Base-by-base conservation (phyloP, 1,284 basidiomycete species). In the Kalmanozyma brasiliensis region DNA sequence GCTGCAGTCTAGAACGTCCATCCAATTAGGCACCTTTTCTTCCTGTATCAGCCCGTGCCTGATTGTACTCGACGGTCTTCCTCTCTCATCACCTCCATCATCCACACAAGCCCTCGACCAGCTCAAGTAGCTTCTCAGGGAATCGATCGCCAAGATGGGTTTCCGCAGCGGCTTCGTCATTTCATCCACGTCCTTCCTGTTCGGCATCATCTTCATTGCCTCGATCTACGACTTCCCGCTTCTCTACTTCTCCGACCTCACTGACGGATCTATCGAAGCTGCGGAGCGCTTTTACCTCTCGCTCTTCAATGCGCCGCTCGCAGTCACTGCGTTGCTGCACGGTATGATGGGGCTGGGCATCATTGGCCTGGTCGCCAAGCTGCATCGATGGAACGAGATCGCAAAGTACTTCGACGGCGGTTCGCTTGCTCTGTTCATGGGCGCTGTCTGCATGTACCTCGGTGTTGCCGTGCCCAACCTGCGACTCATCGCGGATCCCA, bases 391-490 rank as follows among this genome's bases (percentile, higher is more conserved):
- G 80, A 74, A 55, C 44, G 79, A 81, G 40, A 68, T 71, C 43
- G 80, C 79, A 40, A 80, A 76, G 61, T 82, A 80, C 65, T 82
- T 80, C 60, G 80, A 80, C 51, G 69, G 77, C 11, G 66, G 73
- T 14, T 76, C 74, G 35, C 53, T 82, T 16, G 76, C 58, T 23
- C 64, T 80, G 32, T 77, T 76, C 55, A 64, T 81, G 45, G 78
- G 68, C n/a, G 57, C 74, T 4, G 20, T 81, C 34, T 63, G 66
- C 62, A 81, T 82, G 78, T 82, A 82, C 34, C 59, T 73, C 11
- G 70, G 62, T 11, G 77, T 81, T 17, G 34, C 57, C 5, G 58
- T 80, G 8, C 80, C 80, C 37, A 82, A 78, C 53, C 35, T 82
- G 19, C 72, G 77, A 13, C 64, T 78, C 17, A 65, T 82, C 20